Evolutionary conservation across 2,329 filamentous ascomycete species (phyloP), one percentile per base, ranked within the genome.

Genomic region (Incumbomyces delicatus): DNA sequence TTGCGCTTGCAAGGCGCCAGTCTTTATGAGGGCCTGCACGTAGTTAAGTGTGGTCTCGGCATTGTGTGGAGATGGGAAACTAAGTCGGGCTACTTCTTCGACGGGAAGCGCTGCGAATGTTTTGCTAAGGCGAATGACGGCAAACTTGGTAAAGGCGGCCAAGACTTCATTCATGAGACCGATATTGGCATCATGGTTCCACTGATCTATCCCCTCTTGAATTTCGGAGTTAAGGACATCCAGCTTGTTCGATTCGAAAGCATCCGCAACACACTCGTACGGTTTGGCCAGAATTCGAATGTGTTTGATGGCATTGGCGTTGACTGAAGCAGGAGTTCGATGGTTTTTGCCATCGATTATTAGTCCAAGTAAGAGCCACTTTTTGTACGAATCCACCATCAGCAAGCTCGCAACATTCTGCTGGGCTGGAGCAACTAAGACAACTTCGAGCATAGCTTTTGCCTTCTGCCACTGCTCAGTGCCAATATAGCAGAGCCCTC

Each of bases 351-450:
- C 89, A 44, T 80, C 69, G 6, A 77, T 72, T 14, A 98, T 69
- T 46, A 95, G 72, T 44, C 80, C 79, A 8, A 88, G 75, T 13
- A 98, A 68, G 7, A 94, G 62, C 85, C 87, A 95, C 65, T 90
- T 94, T 67, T 90, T 94, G 71, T 94, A 90, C 5, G 87, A 86
- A 54, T 95, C 87, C 3, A 85, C 72, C 83, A 92, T 92, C 42
- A 94, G 74, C 61, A 80, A 82, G 63, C 83, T 90, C 11, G 79
- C 72, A 31, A 78, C 73, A 29, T 73, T 69, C 16, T 80, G 81
- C 43, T 70, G 72, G 0, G 74, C 71, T 1, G 88, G 86, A 48
- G 81, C 80, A 2, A 81, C 77, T 31, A 94, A 70, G 36, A 78
- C 76, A 49, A 77, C 73, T 55, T 80, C 77, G 20, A 88, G 72